These are phyloP conservation scores for Cercospora sp. DNA, from an alignment of 2,329 filamentous ascomycete genomes.

Conservation along the genomic window DNA sequence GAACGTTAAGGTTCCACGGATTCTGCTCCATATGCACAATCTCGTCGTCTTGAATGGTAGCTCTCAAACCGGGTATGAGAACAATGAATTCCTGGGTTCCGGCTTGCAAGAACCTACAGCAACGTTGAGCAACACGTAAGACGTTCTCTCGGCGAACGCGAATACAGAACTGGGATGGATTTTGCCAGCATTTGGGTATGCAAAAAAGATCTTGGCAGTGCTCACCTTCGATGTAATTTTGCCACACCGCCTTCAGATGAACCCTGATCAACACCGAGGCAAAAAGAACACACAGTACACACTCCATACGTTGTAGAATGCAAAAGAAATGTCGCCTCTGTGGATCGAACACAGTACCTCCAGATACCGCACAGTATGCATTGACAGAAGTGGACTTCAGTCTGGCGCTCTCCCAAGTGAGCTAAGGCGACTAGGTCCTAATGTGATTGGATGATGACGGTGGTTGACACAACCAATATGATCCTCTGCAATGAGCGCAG, in stretches of 20 bases:
- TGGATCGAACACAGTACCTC: conserved; percentile 27
- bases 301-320: too few relatives aligned
- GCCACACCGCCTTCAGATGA: too few relatives aligned
- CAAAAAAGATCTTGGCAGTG: too few relatives aligned
- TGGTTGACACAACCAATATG: too few relatives aligned
- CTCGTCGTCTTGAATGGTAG: not conserved
- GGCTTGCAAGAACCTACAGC: not conserved
- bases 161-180: too few relatives aligned
- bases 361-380: conserved; percentile 26
- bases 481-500: too few relatives aligned
- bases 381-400: conserved; percentile 23
- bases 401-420: conserved; percentile 28
- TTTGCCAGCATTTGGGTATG: too few relatives aligned
- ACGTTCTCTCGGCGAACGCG: not conserved
- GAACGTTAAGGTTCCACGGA: not conserved
- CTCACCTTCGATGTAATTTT: too few relatives aligned
- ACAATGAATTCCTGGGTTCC: not conserved
- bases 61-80: not conserved
- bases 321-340: conserved; percentile 22
- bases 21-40: not conserved
- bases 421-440: conserved; percentile 27
- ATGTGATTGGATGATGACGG: too few relatives aligned
- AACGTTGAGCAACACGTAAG: not conserved
- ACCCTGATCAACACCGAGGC: too few relatives aligned
- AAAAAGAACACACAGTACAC: too few relatives aligned